phyloP scores from a whole-genome alignment of 768 basidiomycete genomes.

The Inosperma sp. region DNA sequence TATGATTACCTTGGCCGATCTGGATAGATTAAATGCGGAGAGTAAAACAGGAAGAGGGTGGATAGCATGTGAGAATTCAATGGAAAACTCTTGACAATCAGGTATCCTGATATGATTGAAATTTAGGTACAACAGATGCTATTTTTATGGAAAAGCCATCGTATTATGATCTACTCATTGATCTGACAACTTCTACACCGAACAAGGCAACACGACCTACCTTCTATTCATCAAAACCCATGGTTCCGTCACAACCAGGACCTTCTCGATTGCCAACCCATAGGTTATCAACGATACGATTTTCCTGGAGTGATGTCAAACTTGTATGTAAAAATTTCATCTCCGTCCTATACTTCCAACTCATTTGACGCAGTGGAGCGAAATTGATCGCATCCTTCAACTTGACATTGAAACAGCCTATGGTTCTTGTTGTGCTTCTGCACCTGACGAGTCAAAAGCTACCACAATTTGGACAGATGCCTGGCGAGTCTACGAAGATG shows the following conservation, averaged over 20 bases:
- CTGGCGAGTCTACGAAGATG: slow-evolving; percentile 82
- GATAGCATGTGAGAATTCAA: slow-evolving; percentile 62
- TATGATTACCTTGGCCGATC: slow-evolving; percentile 73
- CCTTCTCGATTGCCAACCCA: slow-evolving; percentile 41
- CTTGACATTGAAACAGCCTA: slow-evolving; percentile 39
- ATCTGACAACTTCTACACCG: slow-evolving; percentile 65
- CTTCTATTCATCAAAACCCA: slow-evolving; percentile 54
- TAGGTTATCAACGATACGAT: slow-evolving; percentile 59
- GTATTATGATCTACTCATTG: slow-evolving; percentile 77
- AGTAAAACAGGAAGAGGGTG: slow-evolving; percentile 62
- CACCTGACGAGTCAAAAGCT: slow-evolving; percentile 28
- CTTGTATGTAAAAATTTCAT: slow-evolving; percentile 41
- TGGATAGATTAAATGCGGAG: slow-evolving; percentile 57
- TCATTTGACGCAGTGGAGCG: slow-evolving; percentile 56
- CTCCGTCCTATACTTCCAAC: not conserved
- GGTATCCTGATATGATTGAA: slow-evolving; percentile 1
- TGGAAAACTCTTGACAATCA: not conserved
- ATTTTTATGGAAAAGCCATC: slow-evolving; percentile 78
- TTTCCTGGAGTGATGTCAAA: slow-evolving; percentile 81
- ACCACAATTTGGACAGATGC: slow-evolving; percentile 62
- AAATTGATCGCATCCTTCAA: slow-evolving; percentile 64
- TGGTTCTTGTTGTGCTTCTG: slow-evolving; percentile 17
- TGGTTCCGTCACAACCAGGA: slow-evolving; percentile 30
- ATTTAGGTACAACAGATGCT: slow-evolving; percentile 70
- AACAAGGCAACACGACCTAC: slow-evolving; percentile 60